Conservation (phyloP, 1,284 basidiomycete species). For the Papiliotrema laurentii region DNA sequence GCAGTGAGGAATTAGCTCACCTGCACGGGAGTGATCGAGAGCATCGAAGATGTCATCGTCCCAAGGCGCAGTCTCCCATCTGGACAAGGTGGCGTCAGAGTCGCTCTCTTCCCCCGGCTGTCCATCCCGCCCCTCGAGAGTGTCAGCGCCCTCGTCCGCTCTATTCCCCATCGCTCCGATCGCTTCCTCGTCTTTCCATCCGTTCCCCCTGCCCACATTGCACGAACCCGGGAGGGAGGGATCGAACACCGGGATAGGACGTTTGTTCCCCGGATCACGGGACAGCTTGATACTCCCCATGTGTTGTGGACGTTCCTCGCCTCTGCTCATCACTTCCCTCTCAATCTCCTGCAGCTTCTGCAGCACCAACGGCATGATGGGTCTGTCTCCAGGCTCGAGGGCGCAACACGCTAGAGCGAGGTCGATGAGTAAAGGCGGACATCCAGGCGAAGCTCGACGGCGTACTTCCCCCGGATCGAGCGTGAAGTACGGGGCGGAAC, state of each 20-base stretch:
- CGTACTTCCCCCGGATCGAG: conserved; percentile 73
- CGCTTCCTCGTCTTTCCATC: conserved; percentile 63
- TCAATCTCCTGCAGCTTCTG: conserved; percentile 72
- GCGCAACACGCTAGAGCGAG: conserved; percentile 75
- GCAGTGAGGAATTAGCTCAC: too few relatives aligned
- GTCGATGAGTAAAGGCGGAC: conserved; percentile 70
- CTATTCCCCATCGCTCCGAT: too few relatives aligned
- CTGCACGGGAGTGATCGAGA: too few relatives aligned
- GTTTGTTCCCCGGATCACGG: conserved; percentile 57
- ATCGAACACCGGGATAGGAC: conserved; percentile 46
- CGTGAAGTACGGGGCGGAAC: conserved; percentile 69
- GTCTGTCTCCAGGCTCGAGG: conserved; percentile 64
- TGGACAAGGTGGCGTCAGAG: too few relatives aligned
- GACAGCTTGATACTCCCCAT: conserved; percentile 70
- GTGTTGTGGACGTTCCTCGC: conserved; percentile 58
- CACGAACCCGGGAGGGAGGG: conserved; percentile 42
- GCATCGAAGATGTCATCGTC: too few relatives aligned
- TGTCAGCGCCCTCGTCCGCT: too few relatives aligned
- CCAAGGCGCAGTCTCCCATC: too few relatives aligned
- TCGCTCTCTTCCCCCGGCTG: too few relatives aligned
- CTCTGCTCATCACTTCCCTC: conserved; percentile 66
- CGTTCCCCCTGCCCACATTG: conserved; percentile 7
- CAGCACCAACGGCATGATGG: conserved; percentile 72
- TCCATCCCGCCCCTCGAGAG: too few relatives aligned
- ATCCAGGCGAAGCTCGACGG: conserved; percentile 64